Percentiles rank a stretch among this genome's conserved stretches.
These are phyloP conservation scores for Sarcodon aspratus DNA, from an alignment of 768 basidiomycete species.

Conservation along the genomic window DNA sequence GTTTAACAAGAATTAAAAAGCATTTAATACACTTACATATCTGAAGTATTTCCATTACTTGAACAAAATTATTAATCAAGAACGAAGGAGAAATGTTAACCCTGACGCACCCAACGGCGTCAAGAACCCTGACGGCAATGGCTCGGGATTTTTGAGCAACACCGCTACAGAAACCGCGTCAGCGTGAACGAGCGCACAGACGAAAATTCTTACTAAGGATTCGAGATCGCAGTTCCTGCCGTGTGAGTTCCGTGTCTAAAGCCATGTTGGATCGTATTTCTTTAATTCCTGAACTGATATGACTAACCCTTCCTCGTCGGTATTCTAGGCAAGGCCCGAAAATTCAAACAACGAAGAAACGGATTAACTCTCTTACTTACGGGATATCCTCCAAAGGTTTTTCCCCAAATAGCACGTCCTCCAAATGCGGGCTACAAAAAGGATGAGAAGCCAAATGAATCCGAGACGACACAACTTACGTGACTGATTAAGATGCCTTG, in stretches of 20 bases:
- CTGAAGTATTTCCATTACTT: not conserved
- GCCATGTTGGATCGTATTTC: conserved; percentile 33
- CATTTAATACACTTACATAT: too few species aligned
- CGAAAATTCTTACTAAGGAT: conserved; percentile 46
- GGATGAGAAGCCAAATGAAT: not conserved
- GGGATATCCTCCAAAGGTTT: not conserved
- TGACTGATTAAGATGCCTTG: not conserved
- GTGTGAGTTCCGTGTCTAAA: conserved; percentile 88
- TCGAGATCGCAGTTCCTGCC: conserved; percentile 79
- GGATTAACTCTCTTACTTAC: not conserved
- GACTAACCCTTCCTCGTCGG: too few species aligned
- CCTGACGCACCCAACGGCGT: conserved; percentile 34
- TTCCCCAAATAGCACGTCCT: not conserved
- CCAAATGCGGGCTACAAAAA: conserved; percentile 1
- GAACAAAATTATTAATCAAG: not conserved
- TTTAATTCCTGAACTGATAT: too few species aligned
- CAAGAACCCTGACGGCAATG: conserved; percentile 14
- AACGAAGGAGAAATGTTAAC: conserved; percentile 67
- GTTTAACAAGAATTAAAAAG: not conserved
- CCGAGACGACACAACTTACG: not conserved
- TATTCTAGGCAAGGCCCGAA: conserved; percentile 13
- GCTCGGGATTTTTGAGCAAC: conserved; percentile 9
- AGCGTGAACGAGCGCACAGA: not conserved
- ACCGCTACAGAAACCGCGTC: conserved; percentile 8
- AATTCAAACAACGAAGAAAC: not conserved